Evolutionary conservation across 2,329 filamentous ascomycete species (phyloP).

Genomic region (Bertia moriformis): DNA sequence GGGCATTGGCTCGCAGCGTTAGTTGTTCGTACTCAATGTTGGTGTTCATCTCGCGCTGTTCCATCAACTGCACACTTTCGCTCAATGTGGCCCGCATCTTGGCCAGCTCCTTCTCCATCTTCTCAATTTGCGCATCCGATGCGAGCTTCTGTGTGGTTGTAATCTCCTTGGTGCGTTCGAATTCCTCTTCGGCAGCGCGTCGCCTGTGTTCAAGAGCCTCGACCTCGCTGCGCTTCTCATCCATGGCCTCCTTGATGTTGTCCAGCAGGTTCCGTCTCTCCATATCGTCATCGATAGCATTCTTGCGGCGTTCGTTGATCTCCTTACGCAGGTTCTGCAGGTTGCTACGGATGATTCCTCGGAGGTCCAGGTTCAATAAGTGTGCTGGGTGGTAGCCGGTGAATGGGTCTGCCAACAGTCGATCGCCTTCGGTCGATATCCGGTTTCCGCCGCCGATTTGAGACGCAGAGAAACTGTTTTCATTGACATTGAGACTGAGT

Average conservation of each 20-base stretch:
- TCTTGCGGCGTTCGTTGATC: slow-evolving; percentile 74
- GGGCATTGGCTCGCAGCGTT: slow-evolving; percentile 64
- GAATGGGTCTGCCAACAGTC: slow-evolving; percentile 65
- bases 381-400: slow-evolving; percentile 84
- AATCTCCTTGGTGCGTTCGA: slow-evolving; percentile 79
- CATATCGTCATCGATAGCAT: slow-evolving; percentile 77
- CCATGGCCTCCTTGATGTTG: slow-evolving; percentile 89
- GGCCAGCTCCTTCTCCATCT: slow-evolving; percentile 95
- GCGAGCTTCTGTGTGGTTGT: slow-evolving; percentile 81
- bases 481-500: slow-evolving; percentile 67
- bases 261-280: slow-evolving; percentile 87
- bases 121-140: slow-evolving; percentile 87
- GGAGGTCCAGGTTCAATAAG: slow-evolving; percentile 79
- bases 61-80: slow-evolving; percentile 79
- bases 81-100: slow-evolving; percentile 74
- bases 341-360: slow-evolving; percentile 65
- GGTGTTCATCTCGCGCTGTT: slow-evolving; percentile 90
- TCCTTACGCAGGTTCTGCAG: slow-evolving; percentile 73
- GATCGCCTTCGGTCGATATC: slow-evolving; percentile 42
- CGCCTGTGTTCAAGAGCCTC: slow-evolving; percentile 82
- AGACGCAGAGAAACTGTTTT: slow-evolving; percentile 59
- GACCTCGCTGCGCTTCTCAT: slow-evolving; percentile 85
- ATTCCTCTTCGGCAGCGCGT: slow-evolving; percentile 78
- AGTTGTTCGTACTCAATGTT: slow-evolving; percentile 96
- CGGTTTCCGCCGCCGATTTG: slow-evolving; percentile 26